Evolutionary conservation across 208 protist genomes (phyloP), one percentile per base, ranked within the genome.

Genomic region (Crithidia fasciculata): DNA sequence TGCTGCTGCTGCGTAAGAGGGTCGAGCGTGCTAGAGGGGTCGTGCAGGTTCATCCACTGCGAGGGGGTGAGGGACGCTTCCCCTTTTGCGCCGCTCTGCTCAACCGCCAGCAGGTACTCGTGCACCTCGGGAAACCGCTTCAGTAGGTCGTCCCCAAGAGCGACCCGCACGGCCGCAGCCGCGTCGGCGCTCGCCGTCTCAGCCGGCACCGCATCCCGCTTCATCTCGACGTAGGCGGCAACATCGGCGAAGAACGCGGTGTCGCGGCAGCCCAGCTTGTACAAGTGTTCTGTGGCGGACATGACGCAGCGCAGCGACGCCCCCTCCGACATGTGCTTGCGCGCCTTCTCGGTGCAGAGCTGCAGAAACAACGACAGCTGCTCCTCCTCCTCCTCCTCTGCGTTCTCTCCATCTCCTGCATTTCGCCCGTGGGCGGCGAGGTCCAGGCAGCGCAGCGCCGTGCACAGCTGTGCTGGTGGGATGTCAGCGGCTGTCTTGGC

Each of bases 1-100:
- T 87, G 80, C 66, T 95, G 83, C 61, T 83, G 58, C 41, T 74
- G 74, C 3, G 92, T 94, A 28, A 87, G 72, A 6, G 88, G 87
- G 2, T 78, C 39, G 15, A 93, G 54, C n/a, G 74, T 67, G 75
- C 87, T 87, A 37, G 70, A 39, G 13, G 88, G 92, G 70, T 95
- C 92, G 68, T 95, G 84, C 37, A 83, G 64, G 56, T 91, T 81
- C 90, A 94, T 89, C 89, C 92, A 96, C 60, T 81, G 72, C 2
- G 79, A 88, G 57, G 89, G 90, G 13, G 68, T 28, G 28, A 93
- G 74, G 10, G 74, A 13, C 54, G 80, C n/a, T 55, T 95, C 85
- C 19, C 72, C 83, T 16, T 76, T 72, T 43, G 79, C 49, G 41
- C 88, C 85, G 0, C 62, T 52, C 49, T 65, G 55, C 56, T 49